Evolutionary conservation across 2,329 filamentous ascomycete species (phyloP), one percentile per base, ranked within the genome.

Genomic region (Exophiala sideris): DNA sequence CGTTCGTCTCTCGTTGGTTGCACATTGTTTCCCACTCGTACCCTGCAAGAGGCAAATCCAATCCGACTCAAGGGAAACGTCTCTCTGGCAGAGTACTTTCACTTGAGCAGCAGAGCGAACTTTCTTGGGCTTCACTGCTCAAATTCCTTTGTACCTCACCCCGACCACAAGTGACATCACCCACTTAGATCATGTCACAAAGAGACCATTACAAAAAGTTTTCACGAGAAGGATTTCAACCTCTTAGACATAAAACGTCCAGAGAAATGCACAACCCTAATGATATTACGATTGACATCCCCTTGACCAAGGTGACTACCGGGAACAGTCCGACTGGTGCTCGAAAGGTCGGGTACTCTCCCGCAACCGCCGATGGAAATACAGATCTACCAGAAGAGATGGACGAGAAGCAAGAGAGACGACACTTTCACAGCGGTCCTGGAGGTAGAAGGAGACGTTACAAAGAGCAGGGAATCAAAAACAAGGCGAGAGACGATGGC

Each of bases 271-370:
- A 68, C 47, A 73, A 72, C 52, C 72, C 76, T 24, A 74, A 79
- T 59, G 79, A 82, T 63, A 76, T 75, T 40, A 82, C 80, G 21
- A 81, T 81, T 62, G 78, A 85, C 61, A 86, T 86, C 48, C 83
- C 83, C 6, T 73, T 86, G 58, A 76, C 81, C 61, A 76, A 74
- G 45, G 78, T 84, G 38, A 68, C 74, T 59, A 80, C 76, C 52
- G 72, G 74, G 57, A 70, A 72, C 48, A 59, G 59, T 50, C 73
- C 75, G 55, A 73, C 72, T 10, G 74, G 73, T 36, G 72, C 70
- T 39, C 73, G 76, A 42, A 75, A 73, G 59, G 64, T 62, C 51
- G 69, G 64, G 32, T 63, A 65, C 54, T 69, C 67, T 16, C 66
- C 70, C 8, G 70, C 71, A 3, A 55, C 56, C 18, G 66, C 69